Percentiles rank a stretch among this genome's conserved stretches.
phyloP scores from a whole-genome alignment of 2,329 filamentous ascomycete species.

The Epichloe coenophiala region DNA sequence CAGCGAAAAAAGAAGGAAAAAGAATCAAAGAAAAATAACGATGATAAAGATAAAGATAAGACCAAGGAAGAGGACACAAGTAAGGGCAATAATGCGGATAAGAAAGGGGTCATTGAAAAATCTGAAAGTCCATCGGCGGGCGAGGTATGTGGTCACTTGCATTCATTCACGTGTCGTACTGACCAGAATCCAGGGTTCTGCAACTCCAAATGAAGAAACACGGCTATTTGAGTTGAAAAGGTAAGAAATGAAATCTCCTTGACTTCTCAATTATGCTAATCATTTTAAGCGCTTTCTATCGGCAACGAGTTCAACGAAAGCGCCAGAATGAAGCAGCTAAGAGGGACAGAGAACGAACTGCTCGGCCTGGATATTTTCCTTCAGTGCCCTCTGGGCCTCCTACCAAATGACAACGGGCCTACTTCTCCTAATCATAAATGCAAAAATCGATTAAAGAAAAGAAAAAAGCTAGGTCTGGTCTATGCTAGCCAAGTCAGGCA shows the following conservation, averaged over 20 bases:
- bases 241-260: constrained; percentile 26
- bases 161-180: neutral
- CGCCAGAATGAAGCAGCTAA: constrained; percentile 41
- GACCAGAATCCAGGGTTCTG: constrained; percentile 3
- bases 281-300: constrained; percentile 58
- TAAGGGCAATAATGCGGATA: constrained; percentile 11
- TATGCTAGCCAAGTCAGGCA: neutral
- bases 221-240: constrained; percentile 75
- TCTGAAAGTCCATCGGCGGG: neutral
- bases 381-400: constrained; percentile 59
- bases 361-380: constrained; percentile 69
- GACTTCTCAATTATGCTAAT: neutral
- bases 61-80: constrained; percentile 19
- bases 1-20: constrained; percentile 57
- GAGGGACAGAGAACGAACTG: constrained; percentile 66
- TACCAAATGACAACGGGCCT: constrained; percentile 11
- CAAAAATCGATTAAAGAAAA: neutral
- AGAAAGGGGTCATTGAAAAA: constrained; percentile 12
- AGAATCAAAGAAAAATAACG: constrained; percentile 41
- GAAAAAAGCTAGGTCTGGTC: too few species aligned
- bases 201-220: constrained; percentile 47
- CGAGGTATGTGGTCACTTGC: constrained; percentile 1
- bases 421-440: too few species aligned
- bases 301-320: constrained; percentile 69
- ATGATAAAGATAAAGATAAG: constrained; percentile 23